These are phyloP conservation scores for Cardiospermum halicacabum DNA, from an alignment of 345 rosid species.

Conservation along the genomic window DNA sequence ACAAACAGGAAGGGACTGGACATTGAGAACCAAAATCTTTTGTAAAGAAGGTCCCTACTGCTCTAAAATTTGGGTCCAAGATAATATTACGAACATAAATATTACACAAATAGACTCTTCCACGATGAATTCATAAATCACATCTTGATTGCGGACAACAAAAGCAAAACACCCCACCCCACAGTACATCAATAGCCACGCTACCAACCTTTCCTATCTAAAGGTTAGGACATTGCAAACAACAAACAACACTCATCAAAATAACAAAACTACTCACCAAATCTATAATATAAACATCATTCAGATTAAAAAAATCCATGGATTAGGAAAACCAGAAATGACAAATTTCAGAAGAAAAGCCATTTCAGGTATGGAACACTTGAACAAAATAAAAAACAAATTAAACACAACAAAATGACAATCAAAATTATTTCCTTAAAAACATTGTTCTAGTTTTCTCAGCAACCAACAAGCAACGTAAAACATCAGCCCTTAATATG, in stretches of 20 bases:
- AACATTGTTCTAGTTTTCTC: slow-evolving; percentile 13
- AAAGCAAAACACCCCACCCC: background rate
- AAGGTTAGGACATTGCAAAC: background rate
- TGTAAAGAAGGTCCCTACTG: background rate
- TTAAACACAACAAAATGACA: too few species aligned
- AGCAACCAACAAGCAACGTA: too few species aligned
- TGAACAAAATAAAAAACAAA: background rate
- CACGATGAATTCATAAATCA: background rate
- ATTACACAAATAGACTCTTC: background rate
- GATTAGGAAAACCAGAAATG: slow-evolving; percentile 1
- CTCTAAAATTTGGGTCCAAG: background rate
- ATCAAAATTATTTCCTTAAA: background rate
- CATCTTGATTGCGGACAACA: background rate
- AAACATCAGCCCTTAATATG: background rate
- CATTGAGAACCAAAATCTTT: slow-evolving; percentile 46
- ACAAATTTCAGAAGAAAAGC: background rate
- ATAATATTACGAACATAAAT: background rate
- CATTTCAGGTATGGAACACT: background rate
- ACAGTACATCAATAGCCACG: background rate
- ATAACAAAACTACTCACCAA: background rate
- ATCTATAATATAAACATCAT: background rate
- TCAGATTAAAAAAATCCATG: background rate
- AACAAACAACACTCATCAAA: background rate
- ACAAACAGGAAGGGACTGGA: slow-evolving; percentile 56
- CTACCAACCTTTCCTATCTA: background rate